Evolutionary conservation across 768 basidiomycete species (phyloP).

Genomic region (Phlegmacium glaucopus): DNA sequence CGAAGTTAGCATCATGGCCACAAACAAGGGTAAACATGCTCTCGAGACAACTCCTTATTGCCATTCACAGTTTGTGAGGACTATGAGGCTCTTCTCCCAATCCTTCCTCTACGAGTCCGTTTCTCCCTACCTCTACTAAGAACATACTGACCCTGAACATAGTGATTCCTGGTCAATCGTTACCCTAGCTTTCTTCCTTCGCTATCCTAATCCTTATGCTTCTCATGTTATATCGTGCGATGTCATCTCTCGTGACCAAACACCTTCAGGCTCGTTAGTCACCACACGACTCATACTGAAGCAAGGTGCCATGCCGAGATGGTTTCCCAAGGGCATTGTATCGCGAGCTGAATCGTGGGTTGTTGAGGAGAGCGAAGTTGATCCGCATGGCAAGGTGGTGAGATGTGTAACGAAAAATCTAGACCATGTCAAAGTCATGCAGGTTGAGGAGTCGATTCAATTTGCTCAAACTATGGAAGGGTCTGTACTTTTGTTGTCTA

Average conservation of each 20-base stretch:
- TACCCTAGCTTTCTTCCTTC: constrained; percentile 88
- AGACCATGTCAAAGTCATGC: constrained; percentile 93
- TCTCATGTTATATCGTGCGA: constrained; percentile 94
- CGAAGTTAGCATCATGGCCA: too few species aligned
- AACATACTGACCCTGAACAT: constrained; percentile 5
- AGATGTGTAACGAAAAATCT: constrained; percentile 83
- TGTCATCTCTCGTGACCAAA: constrained; percentile 81
- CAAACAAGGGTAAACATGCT: too few species aligned
- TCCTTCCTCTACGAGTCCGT: constrained; percentile 55
- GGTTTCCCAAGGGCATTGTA: constrained; percentile 84
- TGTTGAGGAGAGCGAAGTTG: constrained; percentile 91
- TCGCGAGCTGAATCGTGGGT: constrained; percentile 91
- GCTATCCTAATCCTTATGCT: constrained; percentile 95
- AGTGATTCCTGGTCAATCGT: constrained; percentile 96
- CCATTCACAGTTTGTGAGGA: constrained; percentile 3
- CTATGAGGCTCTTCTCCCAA: constrained; percentile 58
- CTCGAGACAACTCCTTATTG: too few species aligned
- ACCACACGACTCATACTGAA: constrained; percentile 94
- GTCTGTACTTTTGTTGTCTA: constrained; percentile 37
- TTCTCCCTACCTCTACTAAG: background rate
- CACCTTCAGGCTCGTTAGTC: constrained; percentile 68
- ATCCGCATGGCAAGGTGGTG: constrained; percentile 75
- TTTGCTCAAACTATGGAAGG: constrained; percentile 68
- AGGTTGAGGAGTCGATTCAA: constrained; percentile 79
- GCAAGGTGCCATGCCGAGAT: constrained; percentile 84